These are phyloP conservation scores for Globisporangium heterothallicum DNA, from an alignment of 352 stramenopile species.

Conservation along the genomic window DNA sequence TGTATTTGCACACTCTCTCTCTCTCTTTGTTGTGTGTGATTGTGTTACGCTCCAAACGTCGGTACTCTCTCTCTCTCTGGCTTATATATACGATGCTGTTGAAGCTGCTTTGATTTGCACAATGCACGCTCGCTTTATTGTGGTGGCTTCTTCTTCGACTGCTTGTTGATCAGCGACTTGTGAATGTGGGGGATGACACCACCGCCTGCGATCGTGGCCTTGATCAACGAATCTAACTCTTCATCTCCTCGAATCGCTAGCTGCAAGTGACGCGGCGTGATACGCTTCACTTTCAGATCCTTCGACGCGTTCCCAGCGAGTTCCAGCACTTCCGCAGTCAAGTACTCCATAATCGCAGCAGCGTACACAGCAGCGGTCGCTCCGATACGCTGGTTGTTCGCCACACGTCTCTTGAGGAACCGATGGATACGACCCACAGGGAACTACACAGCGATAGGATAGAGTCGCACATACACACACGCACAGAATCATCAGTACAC, in stretches of 20 bases:
- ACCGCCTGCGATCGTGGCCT: constrained; percentile 99
- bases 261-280: constrained; percentile 99
- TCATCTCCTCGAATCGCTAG: constrained; percentile 99
- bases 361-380: constrained; percentile 99
- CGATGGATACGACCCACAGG: constrained; percentile 99
- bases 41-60: background rate
- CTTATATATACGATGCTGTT: constrained; percentile 14
- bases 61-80: background rate
- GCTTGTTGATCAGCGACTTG: constrained; percentile 99
- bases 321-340: constrained; percentile 99
- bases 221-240: constrained; percentile 99
- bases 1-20: constrained; percentile 1
- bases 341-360: constrained; percentile 99
- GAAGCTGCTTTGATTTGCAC: constrained; percentile 1
- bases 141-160: constrained; percentile 82
- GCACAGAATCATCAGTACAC: background rate
- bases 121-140: constrained; percentile 30
- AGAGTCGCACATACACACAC: constrained; percentile 2
- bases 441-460: constrained; percentile 76
- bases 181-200: constrained; percentile 99
- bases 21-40: background rate
- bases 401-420: constrained; percentile 98
- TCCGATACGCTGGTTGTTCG: constrained; percentile 97
- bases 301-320: constrained; percentile 97
- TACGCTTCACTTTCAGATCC: constrained; percentile 97